A percentile compares a stretch with the other conserved stretches of the same genome.
Conservation (phyloP, 108 stramenopile genomes). For the Bacterosira constricta region DNA sequence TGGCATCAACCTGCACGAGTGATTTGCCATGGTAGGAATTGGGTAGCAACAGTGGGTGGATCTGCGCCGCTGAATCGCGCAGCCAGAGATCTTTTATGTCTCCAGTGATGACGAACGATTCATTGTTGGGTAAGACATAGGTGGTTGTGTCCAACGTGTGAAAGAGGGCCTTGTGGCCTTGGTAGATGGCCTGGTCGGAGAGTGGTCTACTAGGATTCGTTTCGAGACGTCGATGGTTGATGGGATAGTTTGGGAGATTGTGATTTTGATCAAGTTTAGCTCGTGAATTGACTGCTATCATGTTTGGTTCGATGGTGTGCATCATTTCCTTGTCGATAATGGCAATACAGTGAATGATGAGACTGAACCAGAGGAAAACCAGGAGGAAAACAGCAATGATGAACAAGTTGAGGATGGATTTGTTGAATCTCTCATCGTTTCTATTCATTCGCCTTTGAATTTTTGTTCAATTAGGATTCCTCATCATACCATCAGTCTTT, state of each 20-base stretch:
- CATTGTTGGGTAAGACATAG: constrained; percentile 44
- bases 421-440: no score
- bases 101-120: constrained; percentile 79
- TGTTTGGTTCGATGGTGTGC: background rate
- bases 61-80: constrained; percentile 74
- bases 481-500: no score
- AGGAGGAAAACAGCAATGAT: no score
- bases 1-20: constrained; percentile 43
- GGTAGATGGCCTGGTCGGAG: constrained; percentile 18
- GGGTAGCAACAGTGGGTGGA: constrained; percentile 64
- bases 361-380: background rate
- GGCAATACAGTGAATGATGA: background rate
- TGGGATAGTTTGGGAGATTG: constrained; percentile 20
- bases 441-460: no score
- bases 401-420: no score
- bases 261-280: background rate
- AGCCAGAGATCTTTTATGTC: constrained; percentile 83
- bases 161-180: constrained; percentile 47
- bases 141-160: constrained; percentile 60
- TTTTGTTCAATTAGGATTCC: no score
- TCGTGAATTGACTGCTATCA: background rate
- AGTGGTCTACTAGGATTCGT: background rate
- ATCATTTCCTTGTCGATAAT: background rate
- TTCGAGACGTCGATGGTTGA: constrained; percentile 18
- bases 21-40: constrained; percentile 23